Base-by-base conservation (phyloP, 192 early-diverging fungal species). In the Coemansia sp. region DNA sequence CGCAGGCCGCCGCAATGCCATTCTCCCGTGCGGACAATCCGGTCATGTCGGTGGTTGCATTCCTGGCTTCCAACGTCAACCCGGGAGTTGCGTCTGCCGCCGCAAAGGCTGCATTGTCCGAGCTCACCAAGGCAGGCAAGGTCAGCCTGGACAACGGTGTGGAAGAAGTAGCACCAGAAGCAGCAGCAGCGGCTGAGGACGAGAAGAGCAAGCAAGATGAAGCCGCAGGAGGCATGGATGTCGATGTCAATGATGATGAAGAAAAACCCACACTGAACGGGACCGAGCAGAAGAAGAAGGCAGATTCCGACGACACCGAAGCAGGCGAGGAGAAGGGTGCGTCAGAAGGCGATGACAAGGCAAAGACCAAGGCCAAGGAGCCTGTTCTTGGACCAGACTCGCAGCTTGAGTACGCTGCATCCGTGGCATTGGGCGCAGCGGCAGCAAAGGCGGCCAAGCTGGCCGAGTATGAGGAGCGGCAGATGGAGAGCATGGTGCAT, bases 391-490 rank as follows among this genome's bases (percentile, higher is more conserved):
- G 70, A 13, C 60, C 79, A 5, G 65, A 68, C n/a, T 77, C 87
- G 8, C 78, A 85, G 8, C 68, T 98, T 19, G 91, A 92, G 61
- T 89, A 88, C 38, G 92, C 93, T 3, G 92, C 92, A 0, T 89
- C 94, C 0, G 88, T 91, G 1, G 98, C 98, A 2, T 83, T 99
- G 10, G 97, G 93, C 1, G 88, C 96, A 2, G 96, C 96, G 0
- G 94, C 96, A 3, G 96, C 89, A 26, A 98, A 98, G 76, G 92
- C 95, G 12, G 83, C 92, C 43, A 84, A 77, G 6, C 85, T 98
- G 8, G 92, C 95, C 1, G 77, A 89, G 13, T 87, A 91, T 65
- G 93, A 97, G 70, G 96, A 96, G 67, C 83, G 88, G 9, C 94
- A 98, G 82, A 88, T 94, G 50, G 89, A 92, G 65, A 85, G 87